Evolutionary conservation across 192 early-diverging fungal genomes (phyloP).

Genomic region (Coemansia sp.): DNA sequence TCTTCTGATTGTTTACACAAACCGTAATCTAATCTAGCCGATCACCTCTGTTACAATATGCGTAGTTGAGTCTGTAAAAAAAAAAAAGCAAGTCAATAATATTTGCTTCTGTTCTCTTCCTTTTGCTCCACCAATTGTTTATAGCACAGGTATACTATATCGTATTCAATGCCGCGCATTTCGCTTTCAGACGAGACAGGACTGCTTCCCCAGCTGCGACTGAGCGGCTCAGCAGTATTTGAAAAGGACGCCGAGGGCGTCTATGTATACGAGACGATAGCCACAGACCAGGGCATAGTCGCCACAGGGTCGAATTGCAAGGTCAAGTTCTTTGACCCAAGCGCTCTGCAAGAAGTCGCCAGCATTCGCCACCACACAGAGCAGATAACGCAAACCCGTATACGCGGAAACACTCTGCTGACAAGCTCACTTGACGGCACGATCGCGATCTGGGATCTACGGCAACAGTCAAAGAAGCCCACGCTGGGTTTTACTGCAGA

Average conservation of each 20-base stretch:
- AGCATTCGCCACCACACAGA: conserved; percentile 56
- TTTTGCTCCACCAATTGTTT: background rate
- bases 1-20: no score
- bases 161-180: conserved; percentile 20
- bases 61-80: background rate
- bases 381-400: conserved; percentile 61
- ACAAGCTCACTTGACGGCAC: conserved; percentile 62
- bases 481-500: conserved; percentile 22
- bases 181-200: conserved; percentile 25
- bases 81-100: no score
- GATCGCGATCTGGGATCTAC: conserved; percentile 68
- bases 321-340: conserved; percentile 63
- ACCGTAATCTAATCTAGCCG: no score
- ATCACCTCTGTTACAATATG: background rate
- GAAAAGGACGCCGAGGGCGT: conserved; percentile 11
- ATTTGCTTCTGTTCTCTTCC: no score
- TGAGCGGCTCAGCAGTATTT: conserved; percentile 5
- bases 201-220: conserved; percentile 29
- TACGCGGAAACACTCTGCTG: conserved; percentile 50
- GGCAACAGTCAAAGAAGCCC: conserved; percentile 31
- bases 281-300: conserved; percentile 23
- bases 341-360: conserved; percentile 45
- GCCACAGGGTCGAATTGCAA: conserved; percentile 57
- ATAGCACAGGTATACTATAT: background rate
- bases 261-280: conserved; percentile 40